Conservation (phyloP, 2,329 filamentous ascomycete genomes). For the Hypoxylon sp. region DNA sequence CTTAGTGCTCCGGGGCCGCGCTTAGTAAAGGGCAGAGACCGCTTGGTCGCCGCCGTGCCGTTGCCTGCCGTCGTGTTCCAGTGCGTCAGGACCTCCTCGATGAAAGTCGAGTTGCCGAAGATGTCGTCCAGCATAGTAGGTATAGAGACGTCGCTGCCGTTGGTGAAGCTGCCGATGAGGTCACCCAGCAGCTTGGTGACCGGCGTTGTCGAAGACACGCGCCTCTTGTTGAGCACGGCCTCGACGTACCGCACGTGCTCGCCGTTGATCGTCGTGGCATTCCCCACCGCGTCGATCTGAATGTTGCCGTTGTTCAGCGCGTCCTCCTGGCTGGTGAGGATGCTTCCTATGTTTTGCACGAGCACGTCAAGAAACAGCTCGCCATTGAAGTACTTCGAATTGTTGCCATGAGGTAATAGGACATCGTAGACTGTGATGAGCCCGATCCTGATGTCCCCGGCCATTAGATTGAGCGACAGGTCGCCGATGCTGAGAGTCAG, state of each 20-base stretch:
- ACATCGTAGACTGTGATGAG: conserved; percentile 51
- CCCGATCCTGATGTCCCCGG: conserved; percentile 52
- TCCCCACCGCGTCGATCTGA: conserved; percentile 52
- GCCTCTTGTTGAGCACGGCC: conserved; percentile 51
- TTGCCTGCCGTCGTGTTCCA: conserved; percentile 43
- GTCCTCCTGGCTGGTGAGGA: conserved; percentile 50
- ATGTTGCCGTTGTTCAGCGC: conserved; percentile 52
- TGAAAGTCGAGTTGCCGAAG: conserved; percentile 51
- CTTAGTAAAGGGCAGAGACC: conserved; percentile 24
- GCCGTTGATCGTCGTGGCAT: conserved; percentile 52
- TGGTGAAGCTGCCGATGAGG: conserved; percentile 48
- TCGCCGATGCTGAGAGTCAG: conserved; percentile 56
- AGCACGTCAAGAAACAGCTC: conserved; percentile 52
- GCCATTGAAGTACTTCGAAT: conserved; percentile 51
- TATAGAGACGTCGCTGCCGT: conserved; percentile 41
- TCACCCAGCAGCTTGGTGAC: conserved; percentile 51
- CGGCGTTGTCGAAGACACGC: conserved; percentile 47
- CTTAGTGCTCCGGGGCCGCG: conserved; percentile 39
- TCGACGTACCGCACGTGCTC: conserved; percentile 55
- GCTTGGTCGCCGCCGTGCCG: conserved; percentile 21
- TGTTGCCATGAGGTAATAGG: conserved; percentile 53
- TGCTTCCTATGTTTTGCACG: conserved; percentile 51
- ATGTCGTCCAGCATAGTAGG: conserved; percentile 48
- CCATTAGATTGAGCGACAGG: conserved; percentile 54
- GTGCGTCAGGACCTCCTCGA: conserved; percentile 49